Base-by-base conservation (phyloP, 768 basidiomycete genomes). In the Pisolithus marmoratus region DNA sequence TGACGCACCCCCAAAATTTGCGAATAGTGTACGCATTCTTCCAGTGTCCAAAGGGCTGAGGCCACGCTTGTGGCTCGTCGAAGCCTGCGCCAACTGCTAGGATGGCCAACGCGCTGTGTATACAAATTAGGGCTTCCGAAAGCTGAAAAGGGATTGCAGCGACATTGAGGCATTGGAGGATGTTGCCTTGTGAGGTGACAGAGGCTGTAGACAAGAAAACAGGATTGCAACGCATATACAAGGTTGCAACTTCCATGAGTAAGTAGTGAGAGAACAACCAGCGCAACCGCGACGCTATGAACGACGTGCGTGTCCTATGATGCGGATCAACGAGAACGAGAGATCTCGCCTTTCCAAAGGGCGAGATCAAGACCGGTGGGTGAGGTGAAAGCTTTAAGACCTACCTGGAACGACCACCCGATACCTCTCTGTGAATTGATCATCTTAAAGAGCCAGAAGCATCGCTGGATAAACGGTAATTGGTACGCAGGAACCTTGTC, bases 151-250 rank as follows among this genome's bases (percentile, higher is more conserved):
- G 9, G 23, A 50, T 44, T 31, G 14, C 49, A 15, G 8, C 11
- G 8, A 23, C 24, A 27, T 50, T 44, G 11, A 38, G 8, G 24
- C 17, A 50, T 29, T 23, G 34, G 11, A 15, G 14, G n/a, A 46
- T 5, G 27, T 44, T 46, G 14, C 24, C 23, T 22, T 46, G 53
- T 8, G 26, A 24, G 17, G 20, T n/a, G n/a, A 54, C 29, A 5
- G 49, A 37, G 6, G 36, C 43, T 14, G 23, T 29, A 19, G 53
- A 45, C 19, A n/a, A 17, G 24, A 26, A 54, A 2, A 23, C 37
- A 34, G 53, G 53, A 34, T 46, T 50, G 20, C 27, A 50, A 15
- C 49, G 38, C 26, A 43, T 19, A 31, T 54, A 54, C n/a, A 50
- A 9, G 8, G 20, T 15, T 5, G 34, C 42, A 7, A 29, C 27